These are phyloP conservation scores for Xylaria sp. DNA, from an alignment of 2,329 filamentous ascomycete species.

Conservation along the genomic window DNA sequence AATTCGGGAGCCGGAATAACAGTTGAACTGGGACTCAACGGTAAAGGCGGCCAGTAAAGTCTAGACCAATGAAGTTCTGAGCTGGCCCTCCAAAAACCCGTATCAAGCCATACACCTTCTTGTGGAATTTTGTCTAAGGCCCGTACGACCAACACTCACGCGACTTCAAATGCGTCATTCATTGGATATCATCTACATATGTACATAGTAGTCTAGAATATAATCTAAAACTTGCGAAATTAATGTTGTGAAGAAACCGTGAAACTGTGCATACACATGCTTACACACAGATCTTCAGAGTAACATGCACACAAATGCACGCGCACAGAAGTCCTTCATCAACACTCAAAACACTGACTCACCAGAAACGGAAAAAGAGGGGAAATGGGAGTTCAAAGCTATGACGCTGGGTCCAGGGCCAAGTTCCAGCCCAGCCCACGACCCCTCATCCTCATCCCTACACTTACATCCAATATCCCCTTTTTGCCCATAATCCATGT, in stretches of 20 bases:
- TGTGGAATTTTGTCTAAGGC: background rate
- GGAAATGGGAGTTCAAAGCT: conserved; percentile 6
- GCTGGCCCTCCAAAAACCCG: conserved; percentile 7
- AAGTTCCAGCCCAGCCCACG: conserved; percentile 14
- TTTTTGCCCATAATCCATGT: conserved; percentile 19
- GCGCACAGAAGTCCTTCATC: background rate
- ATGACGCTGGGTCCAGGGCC: conserved; percentile 16
- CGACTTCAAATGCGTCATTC: conserved; percentile 2
- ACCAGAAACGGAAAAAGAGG: conserved; percentile 14
- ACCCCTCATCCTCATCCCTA: conserved; percentile 12
- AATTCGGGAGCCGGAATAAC: conserved; percentile 35
- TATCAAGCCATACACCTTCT: background rate
- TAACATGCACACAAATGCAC: conserved; percentile 8
- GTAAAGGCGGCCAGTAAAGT: conserved; percentile 20
- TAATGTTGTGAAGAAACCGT: background rate
- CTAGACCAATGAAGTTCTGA: conserved; percentile 21
- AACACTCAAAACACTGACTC: conserved; percentile 5
- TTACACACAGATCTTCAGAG: background rate
- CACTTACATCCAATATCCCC: background rate
- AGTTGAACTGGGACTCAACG: conserved; percentile 25
- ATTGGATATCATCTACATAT: background rate
- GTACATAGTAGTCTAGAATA: background rate
- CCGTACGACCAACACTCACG: conserved; percentile 3
- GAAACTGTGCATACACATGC: background rate
- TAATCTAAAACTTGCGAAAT: background rate